Evolutionary conservation across 179 eudicot species (phyloP).

Genomic region (Pouteria campechiana): DNA sequence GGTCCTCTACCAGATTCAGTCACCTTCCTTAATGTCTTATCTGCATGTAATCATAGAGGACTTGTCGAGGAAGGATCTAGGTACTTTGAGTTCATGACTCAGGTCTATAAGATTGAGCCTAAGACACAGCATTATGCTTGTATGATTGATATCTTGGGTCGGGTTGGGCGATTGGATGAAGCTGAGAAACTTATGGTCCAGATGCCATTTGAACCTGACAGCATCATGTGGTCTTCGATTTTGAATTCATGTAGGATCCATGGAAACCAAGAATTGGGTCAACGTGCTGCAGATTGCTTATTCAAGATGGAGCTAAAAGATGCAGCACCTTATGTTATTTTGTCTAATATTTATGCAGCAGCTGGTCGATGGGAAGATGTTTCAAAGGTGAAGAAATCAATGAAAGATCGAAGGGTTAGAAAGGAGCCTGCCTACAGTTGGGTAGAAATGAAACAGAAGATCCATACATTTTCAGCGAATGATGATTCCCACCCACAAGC

Average conservation of each 20-base stretch:
- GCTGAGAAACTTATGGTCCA: slow-evolving; percentile 49
- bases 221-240: slow-evolving; percentile 70
- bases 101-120: slow-evolving; percentile 33
- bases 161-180: slow-evolving; percentile 48
- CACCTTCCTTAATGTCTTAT: slow-evolving; percentile 53
- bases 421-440: slow-evolving; percentile 74
- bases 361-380: slow-evolving; percentile 66
- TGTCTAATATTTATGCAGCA: slow-evolving; percentile 78
- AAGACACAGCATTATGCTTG: slow-evolving; percentile 67
- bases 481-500: slow-evolving; percentile 55
- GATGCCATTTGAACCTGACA: slow-evolving; percentile 73
- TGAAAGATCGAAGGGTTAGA: slow-evolving; percentile 59
- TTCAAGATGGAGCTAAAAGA: slow-evolving; percentile 62
- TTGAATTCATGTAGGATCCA: slow-evolving; percentile 74
- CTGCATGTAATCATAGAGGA: slow-evolving; percentile 80
- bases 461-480: slow-evolving; percentile 59
- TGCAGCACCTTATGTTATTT: slow-evolving; percentile 58
- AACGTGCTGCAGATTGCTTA: slow-evolving; percentile 48
- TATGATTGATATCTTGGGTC: slow-evolving; percentile 59
- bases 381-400: slow-evolving; percentile 54
- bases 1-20: slow-evolving; percentile 66
- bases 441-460: slow-evolving; percentile 61
- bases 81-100: slow-evolving; percentile 46
- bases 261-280: slow-evolving; percentile 58
- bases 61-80: slow-evolving; percentile 60